A percentile compares a stretch with the other conserved stretches of the same genome.
These are phyloP conservation scores for Sarocladium oryzae DNA, from an alignment of 2,329 filamentous ascomycete genomes.

Conservation along the genomic window DNA sequence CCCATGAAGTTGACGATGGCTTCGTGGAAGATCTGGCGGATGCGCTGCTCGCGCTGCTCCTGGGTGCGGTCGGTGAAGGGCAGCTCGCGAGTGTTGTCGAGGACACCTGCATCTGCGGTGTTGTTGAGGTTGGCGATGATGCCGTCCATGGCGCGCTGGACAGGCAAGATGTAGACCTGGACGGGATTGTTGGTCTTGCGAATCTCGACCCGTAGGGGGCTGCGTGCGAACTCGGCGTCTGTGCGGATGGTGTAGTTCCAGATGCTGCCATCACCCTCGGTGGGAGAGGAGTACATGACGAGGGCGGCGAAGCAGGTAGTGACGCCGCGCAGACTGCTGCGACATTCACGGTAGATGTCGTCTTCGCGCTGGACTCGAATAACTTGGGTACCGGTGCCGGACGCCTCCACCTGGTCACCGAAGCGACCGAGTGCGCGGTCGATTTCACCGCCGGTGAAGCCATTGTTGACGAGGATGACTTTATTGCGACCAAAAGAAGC, in stretches of 20 bases:
- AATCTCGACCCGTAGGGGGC: conserved; percentile 57
- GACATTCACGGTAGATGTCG: conserved; percentile 58
- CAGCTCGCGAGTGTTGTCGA: conserved; percentile 52
- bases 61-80: conserved; percentile 68
- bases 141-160: conserved; percentile 72
- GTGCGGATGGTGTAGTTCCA: conserved; percentile 87
- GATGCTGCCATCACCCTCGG: conserved; percentile 54
- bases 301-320: conserved; percentile 68
- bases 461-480: conserved; percentile 74
- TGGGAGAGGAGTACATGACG: conserved; percentile 69
- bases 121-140: conserved; percentile 57
- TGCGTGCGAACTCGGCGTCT: conserved; percentile 57
- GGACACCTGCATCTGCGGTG: conserved; percentile 28
- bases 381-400: conserved; percentile 48
- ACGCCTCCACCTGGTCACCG: conserved; percentile 46
- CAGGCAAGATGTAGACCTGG: conserved; percentile 69
- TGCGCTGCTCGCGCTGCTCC: conserved; percentile 56
- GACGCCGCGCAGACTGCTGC: conserved; percentile 57
- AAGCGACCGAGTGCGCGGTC: conserved; percentile 62
- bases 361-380: conserved; percentile 46
- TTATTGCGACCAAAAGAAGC: conserved; percentile 56
- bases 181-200: conserved; percentile 63
- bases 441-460: conserved; percentile 62
- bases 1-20: conserved; percentile 70
- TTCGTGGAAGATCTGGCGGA: conserved; percentile 63